Percentiles rank a stretch among this genome's conserved stretches.
Evolutionary conservation across 805 yeast species (phyloP).

Genomic region (Lipomyces chichibuensis): DNA sequence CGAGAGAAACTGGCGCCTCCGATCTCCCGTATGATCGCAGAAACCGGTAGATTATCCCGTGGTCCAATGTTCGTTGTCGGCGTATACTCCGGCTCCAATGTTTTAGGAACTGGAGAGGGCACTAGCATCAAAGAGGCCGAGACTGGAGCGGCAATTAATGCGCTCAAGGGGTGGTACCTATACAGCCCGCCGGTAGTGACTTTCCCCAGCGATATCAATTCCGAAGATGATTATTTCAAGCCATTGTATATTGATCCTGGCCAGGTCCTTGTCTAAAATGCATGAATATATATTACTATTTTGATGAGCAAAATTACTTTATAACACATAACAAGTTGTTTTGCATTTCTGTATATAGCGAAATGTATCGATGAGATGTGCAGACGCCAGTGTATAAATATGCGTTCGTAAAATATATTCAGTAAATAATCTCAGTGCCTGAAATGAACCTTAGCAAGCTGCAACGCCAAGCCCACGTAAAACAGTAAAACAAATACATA

Average conservation of each 20-base stretch:
- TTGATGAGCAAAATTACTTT: not conserved
- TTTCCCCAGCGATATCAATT: conserved; percentile 60
- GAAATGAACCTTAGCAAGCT: not conserved
- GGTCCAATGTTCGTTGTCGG: conserved; percentile 91
- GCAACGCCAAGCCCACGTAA: not conserved
- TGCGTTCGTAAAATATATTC: not conserved
- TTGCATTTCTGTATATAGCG: not conserved
- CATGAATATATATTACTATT: not conserved
- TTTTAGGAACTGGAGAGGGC: conserved; percentile 94
- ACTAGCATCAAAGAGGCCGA: conserved; percentile 87
- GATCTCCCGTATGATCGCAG: conserved; percentile 80
- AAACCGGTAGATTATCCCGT: conserved; percentile 84
- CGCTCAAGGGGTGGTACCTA: conserved; percentile 88
- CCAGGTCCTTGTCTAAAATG: conserved; percentile 41
- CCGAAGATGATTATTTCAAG: conserved; percentile 23
- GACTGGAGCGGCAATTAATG: conserved; percentile 86
- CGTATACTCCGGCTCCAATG: conserved; percentile 77
- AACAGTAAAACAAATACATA: not conserved
- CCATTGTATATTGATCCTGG: conserved; percentile 42
- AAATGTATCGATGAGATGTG: not conserved
- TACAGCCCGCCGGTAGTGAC: conserved; percentile 74
- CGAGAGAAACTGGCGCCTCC: conserved; percentile 76
- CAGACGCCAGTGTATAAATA: not conserved
- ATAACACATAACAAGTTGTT: not conserved
- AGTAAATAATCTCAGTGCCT: not conserved